Evolutionary conservation across 352 stramenopile species (phyloP).

Genomic region (Elongisporangium anandrum): DNA sequence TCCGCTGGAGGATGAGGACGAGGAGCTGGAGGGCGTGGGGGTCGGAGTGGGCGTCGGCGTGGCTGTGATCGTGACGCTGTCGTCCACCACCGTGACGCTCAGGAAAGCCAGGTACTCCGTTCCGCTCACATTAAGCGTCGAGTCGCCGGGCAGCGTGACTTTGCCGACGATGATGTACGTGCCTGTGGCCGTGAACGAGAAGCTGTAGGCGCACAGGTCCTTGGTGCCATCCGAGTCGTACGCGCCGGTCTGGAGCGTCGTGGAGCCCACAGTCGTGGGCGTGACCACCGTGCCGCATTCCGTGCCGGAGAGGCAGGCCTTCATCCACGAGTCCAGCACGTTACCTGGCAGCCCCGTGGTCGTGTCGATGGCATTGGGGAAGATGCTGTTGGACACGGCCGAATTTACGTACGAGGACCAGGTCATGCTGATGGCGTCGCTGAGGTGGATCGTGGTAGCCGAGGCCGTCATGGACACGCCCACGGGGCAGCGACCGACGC

Average conservation of each 20-base stretch:
- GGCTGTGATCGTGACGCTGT: slow-evolving; percentile 27
- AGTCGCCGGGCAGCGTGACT: slow-evolving; percentile 43
- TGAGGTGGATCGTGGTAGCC: slow-evolving; percentile 39
- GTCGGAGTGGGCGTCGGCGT: slow-evolving; percentile 11
- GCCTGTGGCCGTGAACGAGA: slow-evolving; percentile 41
- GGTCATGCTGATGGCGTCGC: slow-evolving; percentile 43
- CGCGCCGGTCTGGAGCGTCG: slow-evolving; percentile 22
- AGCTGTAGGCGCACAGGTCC: slow-evolving; percentile 36
- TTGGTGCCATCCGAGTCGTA: slow-evolving; percentile 46
- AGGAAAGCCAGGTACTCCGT: slow-evolving; percentile 66
- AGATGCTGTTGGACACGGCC: slow-evolving; percentile 41
- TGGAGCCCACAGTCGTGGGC: slow-evolving; percentile 24
- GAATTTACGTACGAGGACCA: slow-evolving; percentile 36
- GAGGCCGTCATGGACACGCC: slow-evolving; percentile 34
- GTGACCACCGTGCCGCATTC: slow-evolving; percentile 57
- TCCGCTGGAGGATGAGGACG: slow-evolving; percentile 8
- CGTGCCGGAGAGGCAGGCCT: slow-evolving; percentile 53
- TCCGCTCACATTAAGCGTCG: slow-evolving; percentile 35
- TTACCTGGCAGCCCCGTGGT: slow-evolving; percentile 21
- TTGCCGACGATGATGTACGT: slow-evolving; percentile 68
- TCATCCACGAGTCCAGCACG: slow-evolving; percentile 42
- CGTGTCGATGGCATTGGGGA: slow-evolving; percentile 58
- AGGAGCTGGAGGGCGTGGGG: slow-evolving; percentile 8
- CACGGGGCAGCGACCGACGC: slow-evolving; percentile 52
- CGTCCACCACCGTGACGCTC: slow-evolving; percentile 60